Evolutionary conservation across 1,284 basidiomycete genomes (phyloP).

Genomic region (Porodaedalea pini): DNA sequence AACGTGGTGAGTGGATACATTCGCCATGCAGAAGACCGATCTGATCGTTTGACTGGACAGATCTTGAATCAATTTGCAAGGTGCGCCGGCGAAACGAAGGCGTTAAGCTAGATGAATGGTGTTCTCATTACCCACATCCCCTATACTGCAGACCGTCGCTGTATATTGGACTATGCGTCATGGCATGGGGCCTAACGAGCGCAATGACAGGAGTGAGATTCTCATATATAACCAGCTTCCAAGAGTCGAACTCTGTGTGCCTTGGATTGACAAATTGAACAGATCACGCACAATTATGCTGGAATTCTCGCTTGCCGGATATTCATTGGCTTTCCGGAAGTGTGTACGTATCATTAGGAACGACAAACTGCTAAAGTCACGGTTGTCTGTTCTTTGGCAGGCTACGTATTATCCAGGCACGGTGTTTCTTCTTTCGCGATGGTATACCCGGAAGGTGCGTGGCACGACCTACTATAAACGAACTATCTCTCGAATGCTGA

Average conservation of each 20-base stretch:
- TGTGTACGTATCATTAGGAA: not conserved
- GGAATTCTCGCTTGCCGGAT: constrained; percentile 26
- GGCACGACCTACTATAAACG: not conserved
- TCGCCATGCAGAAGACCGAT: constrained; percentile 16
- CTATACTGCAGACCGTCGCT: constrained; percentile 21
- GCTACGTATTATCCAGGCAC: constrained; percentile 24
- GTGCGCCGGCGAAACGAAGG: too few relatives aligned
- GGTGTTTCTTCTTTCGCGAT: constrained; percentile 23
- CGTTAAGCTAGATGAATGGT: not conserved
- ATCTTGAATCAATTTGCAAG: constrained; percentile 50
- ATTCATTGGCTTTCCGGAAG: constrained; percentile 27
- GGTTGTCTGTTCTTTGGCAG: not conserved
- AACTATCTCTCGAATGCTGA: too few relatives aligned
- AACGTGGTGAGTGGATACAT: constrained; percentile 10
- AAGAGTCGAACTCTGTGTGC: too few relatives aligned
- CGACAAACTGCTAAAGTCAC: not conserved
- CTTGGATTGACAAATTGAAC: not conserved
- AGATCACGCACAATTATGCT: constrained; percentile 25
- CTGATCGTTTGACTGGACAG: constrained; percentile 27
- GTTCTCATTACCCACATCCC: too few relatives aligned
- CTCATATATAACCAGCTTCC: too few relatives aligned
- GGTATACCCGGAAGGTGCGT: constrained; percentile 22
- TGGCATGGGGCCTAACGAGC: constrained; percentile 26
- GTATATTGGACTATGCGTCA: constrained; percentile 26
- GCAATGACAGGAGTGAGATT: constrained; percentile 25